Conservation (phyloP, 129 eudicot genomes). For the Ambrosia artemisiifolia region DNA sequence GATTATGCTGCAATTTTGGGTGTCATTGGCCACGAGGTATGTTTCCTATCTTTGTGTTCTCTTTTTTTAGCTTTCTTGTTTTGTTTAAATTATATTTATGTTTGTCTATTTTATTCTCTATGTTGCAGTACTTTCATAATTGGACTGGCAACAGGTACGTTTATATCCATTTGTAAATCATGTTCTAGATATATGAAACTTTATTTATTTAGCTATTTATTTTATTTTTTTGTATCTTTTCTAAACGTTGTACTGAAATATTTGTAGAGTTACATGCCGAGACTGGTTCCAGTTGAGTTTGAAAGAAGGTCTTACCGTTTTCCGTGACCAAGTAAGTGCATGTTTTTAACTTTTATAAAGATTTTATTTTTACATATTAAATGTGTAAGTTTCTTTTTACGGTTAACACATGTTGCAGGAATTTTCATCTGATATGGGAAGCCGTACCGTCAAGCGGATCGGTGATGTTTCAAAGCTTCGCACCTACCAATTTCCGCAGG, state of each 20-base stretch:
- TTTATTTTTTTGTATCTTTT: background rate
- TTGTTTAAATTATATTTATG: background rate
- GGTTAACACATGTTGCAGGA: conserved; percentile 47
- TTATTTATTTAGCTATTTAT: background rate
- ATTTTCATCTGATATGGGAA: conserved; percentile 95
- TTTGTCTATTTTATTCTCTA: conserved; percentile 13
- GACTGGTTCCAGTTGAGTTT: conserved; percentile 98
- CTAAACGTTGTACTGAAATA: background rate
- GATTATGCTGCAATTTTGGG: conserved; percentile 98
- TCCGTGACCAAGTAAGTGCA: conserved; percentile 84
- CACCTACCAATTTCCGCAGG: conserved; percentile 83
- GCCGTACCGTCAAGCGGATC: conserved; percentile 93
- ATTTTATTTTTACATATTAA: background rate
- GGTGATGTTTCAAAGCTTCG: conserved; percentile 91
- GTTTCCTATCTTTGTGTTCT: background rate
- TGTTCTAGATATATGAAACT: background rate
- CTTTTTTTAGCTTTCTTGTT: background rate
- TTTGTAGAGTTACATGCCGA: conserved; percentile 87
- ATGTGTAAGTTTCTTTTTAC: background rate
- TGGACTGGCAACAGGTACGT: conserved; percentile 98
- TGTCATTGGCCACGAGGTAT: conserved; percentile 97
- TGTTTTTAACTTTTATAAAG: background rate
- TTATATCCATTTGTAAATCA: conserved; percentile 5
- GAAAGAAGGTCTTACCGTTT: conserved; percentile 98
- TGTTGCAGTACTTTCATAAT: conserved; percentile 87